These are phyloP conservation scores for Trichoderma breve DNA, from an alignment of 2,329 filamentous ascomycete genomes.

Conservation along the genomic window DNA sequence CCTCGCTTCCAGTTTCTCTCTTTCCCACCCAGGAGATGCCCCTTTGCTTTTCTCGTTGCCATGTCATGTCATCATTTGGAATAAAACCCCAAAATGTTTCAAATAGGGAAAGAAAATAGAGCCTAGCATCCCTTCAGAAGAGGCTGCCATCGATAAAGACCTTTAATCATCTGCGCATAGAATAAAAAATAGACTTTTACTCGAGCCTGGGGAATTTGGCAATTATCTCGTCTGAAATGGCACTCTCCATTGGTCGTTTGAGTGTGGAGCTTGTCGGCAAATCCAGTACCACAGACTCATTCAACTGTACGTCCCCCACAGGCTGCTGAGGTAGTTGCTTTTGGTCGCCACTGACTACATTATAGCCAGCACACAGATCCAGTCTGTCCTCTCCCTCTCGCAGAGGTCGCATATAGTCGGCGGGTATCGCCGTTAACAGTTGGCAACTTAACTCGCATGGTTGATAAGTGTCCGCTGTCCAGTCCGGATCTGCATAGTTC, in stretches of 20 bases:
- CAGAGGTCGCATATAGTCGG: constrained; percentile 34
- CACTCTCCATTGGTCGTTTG: constrained; percentile 7
- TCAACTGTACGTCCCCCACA: background rate
- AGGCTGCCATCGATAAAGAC: background rate
- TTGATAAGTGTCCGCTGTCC: constrained; percentile 37
- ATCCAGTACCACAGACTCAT: background rate
- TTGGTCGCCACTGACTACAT: constrained; percentile 10
- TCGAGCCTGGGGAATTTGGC: constrained; percentile 3
- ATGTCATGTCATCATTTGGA: background rate
- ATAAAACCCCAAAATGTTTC: background rate
- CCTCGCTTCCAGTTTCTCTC: background rate
- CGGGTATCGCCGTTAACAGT: constrained; percentile 38
- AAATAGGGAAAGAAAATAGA: background rate
- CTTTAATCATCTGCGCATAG: background rate
- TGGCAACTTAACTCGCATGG: constrained; percentile 35
- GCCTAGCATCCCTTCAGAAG: background rate
- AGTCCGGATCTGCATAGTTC: constrained; percentile 39
- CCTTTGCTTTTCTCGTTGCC: background rate
- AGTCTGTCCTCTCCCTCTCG: constrained; percentile 34
- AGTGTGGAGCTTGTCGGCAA: background rate
- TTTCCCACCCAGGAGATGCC: background rate
- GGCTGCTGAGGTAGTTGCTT: background rate
- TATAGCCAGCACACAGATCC: constrained; percentile 35
- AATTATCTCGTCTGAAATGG: background rate
- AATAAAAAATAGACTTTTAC: background rate